Percentiles rank a stretch among this genome's conserved stretches.
phyloP scores from a whole-genome alignment of 768 basidiomycete genomes.

The Nidularia sp. region DNA sequence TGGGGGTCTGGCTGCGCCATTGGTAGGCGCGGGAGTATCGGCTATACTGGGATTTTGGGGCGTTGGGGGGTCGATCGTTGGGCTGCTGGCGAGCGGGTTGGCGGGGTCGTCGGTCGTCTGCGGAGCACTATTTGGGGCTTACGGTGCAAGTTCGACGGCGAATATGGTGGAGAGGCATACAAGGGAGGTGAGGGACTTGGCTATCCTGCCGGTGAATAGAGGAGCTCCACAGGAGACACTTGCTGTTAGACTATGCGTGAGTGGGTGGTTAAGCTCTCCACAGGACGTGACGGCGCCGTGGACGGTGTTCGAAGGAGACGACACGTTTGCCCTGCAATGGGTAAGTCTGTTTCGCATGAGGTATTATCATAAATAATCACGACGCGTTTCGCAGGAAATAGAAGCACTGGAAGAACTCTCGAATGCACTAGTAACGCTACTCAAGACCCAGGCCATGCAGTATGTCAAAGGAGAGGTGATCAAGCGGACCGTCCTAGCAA shows the following conservation, averaged over 20 bases:
- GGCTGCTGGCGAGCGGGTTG: constrained; percentile 46
- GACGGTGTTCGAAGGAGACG: constrained; percentile 44
- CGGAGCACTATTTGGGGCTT: constrained; percentile 54
- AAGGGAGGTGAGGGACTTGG: constrained; percentile 48
- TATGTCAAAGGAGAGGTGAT: constrained; percentile 46
- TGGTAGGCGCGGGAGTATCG: constrained; percentile 51
- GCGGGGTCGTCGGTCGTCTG: constrained; percentile 54
- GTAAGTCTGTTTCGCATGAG: constrained; percentile 21
- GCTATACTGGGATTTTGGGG: constrained; percentile 47
- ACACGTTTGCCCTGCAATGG: constrained; percentile 58
- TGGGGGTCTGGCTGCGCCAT: constrained; percentile 55
- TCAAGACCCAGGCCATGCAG: constrained; percentile 45
- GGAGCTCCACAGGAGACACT: constrained; percentile 37
- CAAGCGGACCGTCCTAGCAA: constrained; percentile 46
- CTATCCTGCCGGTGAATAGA: constrained; percentile 39
- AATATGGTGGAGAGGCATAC: constrained; percentile 48
- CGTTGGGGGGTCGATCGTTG: constrained; percentile 47
- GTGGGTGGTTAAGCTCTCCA: constrained; percentile 44
- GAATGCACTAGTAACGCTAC: constrained; percentile 35
- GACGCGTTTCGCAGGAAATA: constrained; percentile 37
- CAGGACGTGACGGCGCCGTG: constrained; percentile 50
- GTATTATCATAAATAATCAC: background rate
- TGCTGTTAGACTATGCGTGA: constrained; percentile 48
- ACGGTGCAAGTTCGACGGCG: constrained; percentile 46
- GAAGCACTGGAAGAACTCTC: constrained; percentile 48